These are phyloP conservation scores for Corynascus novoguineensis DNA, from an alignment of 495 filamentous ascomycete genomes.

Conservation along the genomic window DNA sequence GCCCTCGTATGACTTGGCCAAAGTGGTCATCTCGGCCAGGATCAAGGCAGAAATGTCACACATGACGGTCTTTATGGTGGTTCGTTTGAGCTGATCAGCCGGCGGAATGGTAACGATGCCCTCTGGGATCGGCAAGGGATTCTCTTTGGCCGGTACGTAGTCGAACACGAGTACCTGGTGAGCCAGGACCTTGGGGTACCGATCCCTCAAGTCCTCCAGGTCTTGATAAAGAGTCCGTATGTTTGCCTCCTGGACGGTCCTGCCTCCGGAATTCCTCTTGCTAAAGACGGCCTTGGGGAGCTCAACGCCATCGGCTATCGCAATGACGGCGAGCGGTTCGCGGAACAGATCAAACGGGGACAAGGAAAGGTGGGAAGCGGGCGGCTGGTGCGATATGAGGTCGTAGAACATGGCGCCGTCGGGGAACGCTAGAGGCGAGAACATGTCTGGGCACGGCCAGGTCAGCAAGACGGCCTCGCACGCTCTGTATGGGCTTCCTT, in stretches of 20 bases:
- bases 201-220: constrained; percentile 62
- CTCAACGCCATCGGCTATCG: constrained; percentile 67
- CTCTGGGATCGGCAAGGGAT: constrained; percentile 48
- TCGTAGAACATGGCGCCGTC: constrained; percentile 86
- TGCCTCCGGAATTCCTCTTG: constrained; percentile 44
- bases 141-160: constrained; percentile 43
- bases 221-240: constrained; percentile 55
- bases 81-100: constrained; percentile 61
- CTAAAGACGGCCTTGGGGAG: constrained; percentile 43
- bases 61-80: constrained; percentile 92
- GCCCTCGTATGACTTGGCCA: constrained; percentile 79
- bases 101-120: constrained; percentile 70
- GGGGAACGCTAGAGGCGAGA: constrained; percentile 89
- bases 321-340: constrained; percentile 73
- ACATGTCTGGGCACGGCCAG: constrained; percentile 63
- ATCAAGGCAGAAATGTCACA: constrained; percentile 83
- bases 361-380: constrained; percentile 68
- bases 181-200: constrained; percentile 67
- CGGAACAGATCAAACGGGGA: constrained; percentile 82
- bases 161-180: constrained; percentile 79
- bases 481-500: constrained; percentile 28
- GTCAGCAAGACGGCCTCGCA: constrained; percentile 25
- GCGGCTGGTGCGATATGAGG: constrained; percentile 70
- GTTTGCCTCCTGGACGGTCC: constrained; percentile 43
- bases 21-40: constrained; percentile 78